Evolutionary conservation across 352 stramenopile genomes (phyloP).

Genomic region (Globisporangium splendens): DNA sequence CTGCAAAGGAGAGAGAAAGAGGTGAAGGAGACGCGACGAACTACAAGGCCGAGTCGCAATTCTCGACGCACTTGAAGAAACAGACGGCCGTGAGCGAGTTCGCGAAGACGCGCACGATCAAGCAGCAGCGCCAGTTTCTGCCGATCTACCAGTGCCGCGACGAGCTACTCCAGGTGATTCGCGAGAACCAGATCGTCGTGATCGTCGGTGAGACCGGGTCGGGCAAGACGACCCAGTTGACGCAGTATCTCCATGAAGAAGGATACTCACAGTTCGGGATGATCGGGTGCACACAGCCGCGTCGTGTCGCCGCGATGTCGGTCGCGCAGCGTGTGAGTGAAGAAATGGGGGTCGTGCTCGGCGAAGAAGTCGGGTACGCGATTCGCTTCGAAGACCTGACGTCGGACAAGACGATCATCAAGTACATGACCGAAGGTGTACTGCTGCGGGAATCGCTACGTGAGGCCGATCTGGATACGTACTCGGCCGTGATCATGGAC

Average conservation of each 20-base stretch:
- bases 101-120: constrained; percentile 93
- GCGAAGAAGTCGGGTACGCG: constrained; percentile 88
- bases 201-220: constrained; percentile 98
- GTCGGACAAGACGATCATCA: constrained; percentile 94
- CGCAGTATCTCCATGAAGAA: constrained; percentile 93
- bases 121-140: constrained; percentile 95
- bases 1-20: constrained; percentile 26
- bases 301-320: constrained; percentile 98
- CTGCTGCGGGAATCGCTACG: constrained; percentile 92
- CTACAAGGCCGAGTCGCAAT: constrained; percentile 95
- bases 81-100: constrained; percentile 92
- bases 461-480: constrained; percentile 84
- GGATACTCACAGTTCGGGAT: constrained; percentile 87
- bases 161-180: constrained; percentile 95
- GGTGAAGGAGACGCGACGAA: constrained; percentile 65
- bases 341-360: constrained; percentile 94
- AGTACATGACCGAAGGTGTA: constrained; percentile 95
- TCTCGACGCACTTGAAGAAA: constrained; percentile 93
- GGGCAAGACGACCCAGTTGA: constrained; percentile 98
- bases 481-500: constrained; percentile 92
- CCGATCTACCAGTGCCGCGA: constrained; percentile 95
- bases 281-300: constrained; percentile 97
- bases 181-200: constrained; percentile 98
- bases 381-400: constrained; percentile 96
- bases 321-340: constrained; percentile 98